Evolutionary conservation across 305 asterid genomes (phyloP), one percentile per base, ranked within the genome.

Genomic region (Ruellia speciosa): DNA sequence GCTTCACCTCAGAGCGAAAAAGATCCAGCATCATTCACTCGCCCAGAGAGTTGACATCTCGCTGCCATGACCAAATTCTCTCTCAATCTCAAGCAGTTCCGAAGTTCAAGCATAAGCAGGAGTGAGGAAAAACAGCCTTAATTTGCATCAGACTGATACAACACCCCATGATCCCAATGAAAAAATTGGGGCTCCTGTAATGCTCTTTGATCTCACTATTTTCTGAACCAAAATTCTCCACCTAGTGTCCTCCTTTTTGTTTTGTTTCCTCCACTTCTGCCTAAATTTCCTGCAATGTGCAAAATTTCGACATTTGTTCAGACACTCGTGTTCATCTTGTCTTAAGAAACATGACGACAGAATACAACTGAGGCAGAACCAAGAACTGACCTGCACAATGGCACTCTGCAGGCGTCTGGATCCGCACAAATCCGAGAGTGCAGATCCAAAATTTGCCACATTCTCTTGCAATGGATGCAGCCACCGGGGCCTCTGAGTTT

Each of bases 181-280:
- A 71, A 90, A 88, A 72, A 71, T 81, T 31, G 96, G 95, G 15
- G 81, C 92, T 60, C 98, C 98, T 18, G 75, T 70, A 56, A 90
- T 76, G 64, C 93, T 85, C 75, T 73, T 90, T 59, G 96, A 83
- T 68, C 98, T 88, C 79, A 88, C 81, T 35, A 90, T 84, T 67
- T 79, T 88, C 66, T 79, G 82, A 72, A 88, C 93, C 82, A 90
- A 74, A 68, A 79, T 82, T 68, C 88, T 84, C 98, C 96, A 88
- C 68, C 81, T 85, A n/a, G 71, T 71, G 14, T 81, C 87, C 18
- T 87, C 95, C 71, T 88, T 88, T 87, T 76, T 87, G 76, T 64
- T 77, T 33, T 76, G 84, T 37, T 60, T 72, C 74, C 75, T 76
- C 47, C 82, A 77, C 75, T 70, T 81, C 72, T 71, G 81, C 80